Evolutionary conservation across 1,139 yeast species (phyloP), one percentile per base, ranked within the genome.

Genomic region (Diutina scorzettiae): DNA sequence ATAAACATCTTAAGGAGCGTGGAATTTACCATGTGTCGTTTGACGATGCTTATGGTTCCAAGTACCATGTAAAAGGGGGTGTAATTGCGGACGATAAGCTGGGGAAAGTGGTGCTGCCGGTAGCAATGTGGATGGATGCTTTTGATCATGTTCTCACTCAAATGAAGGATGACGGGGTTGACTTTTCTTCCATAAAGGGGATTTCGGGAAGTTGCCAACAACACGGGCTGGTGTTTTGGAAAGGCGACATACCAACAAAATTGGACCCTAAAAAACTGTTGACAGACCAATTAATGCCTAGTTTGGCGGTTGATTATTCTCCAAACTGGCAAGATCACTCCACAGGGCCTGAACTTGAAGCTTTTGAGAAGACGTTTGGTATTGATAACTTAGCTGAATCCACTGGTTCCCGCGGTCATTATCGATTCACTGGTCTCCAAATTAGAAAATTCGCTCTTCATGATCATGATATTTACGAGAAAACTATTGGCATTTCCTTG

Each of bases 301-400:
- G 81, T 1, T 77, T 86, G 48, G 66, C 93, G 1, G 71, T 78
- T 53, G 68, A 71, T 5, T 66, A 68, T 44, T 81, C 95, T 8
- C 95, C 96, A 11, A 87, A 87, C 53, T 87, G 96, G 96, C 96
- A 87, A 58, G 96, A 87, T 56, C 94, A 85, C 53, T 81, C 93
- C 21, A 87, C 96, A 0, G 81, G 76, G 7, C 59, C 66, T 21
- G 95, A 87, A 56, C 69, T 86, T 44, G 54, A 64, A 25, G 69
- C 60, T 28, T 80, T 86, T 51, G 94, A 85, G 54, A 58, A 58
- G 0, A 73, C 72, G 3, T 85, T 83, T 4, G 86, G 89, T 4
- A 69, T 79, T 5, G 78, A 77, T 37, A 55, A 64, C 7, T 62
- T 87, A 53, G 91, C 95, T 3, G 53, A 63, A 21, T 58, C 78